phyloP scores from a whole-genome alignment of 1,284 basidiomycete genomes.

The Cutaneotrichosporon cavernicola region DNA sequence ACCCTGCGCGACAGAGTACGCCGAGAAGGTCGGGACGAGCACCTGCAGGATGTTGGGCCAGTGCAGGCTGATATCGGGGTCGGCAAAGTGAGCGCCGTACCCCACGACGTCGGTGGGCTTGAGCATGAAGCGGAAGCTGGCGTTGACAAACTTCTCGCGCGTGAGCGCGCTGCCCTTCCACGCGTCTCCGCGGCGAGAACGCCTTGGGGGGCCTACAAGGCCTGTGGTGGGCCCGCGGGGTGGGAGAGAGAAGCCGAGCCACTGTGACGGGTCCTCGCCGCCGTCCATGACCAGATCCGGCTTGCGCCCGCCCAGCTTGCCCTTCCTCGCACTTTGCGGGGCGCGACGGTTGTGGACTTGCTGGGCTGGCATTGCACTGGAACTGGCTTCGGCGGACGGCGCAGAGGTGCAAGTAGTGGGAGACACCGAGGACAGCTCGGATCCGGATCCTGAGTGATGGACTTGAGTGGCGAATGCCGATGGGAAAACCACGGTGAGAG shows the following conservation, averaged over 20 bases:
- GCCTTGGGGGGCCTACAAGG: constrained; percentile 53
- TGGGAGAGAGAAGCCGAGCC: constrained; percentile 77
- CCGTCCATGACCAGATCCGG: constrained; percentile 33
- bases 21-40: constrained; percentile 71
- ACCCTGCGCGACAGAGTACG: constrained; percentile 52
- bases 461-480: constrained; percentile 11
- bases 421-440: not conserved
- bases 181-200: constrained; percentile 66
- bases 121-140: constrained; percentile 90
- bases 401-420: not conserved
- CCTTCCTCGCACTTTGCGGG: constrained; percentile 12
- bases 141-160: constrained; percentile 89
- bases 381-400: not conserved
- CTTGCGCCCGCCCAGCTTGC: constrained; percentile 24
- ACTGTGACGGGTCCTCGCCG: constrained; percentile 40
- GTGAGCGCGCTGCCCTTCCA: constrained; percentile 62
- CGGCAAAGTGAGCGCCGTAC: constrained; percentile 91
- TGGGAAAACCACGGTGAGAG: not conserved
- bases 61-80: constrained; percentile 91
- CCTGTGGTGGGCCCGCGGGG: constrained; percentile 61
- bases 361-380: constrained; percentile 10
- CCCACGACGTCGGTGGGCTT: constrained; percentile 72
- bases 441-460: not conserved
- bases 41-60: constrained; percentile 97
- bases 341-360: constrained; percentile 14